Evolutionary conservation across 257 asterid genomes (phyloP), one percentile per base, ranked within the genome.

Genomic region (Pogostemon cablin): DNA sequence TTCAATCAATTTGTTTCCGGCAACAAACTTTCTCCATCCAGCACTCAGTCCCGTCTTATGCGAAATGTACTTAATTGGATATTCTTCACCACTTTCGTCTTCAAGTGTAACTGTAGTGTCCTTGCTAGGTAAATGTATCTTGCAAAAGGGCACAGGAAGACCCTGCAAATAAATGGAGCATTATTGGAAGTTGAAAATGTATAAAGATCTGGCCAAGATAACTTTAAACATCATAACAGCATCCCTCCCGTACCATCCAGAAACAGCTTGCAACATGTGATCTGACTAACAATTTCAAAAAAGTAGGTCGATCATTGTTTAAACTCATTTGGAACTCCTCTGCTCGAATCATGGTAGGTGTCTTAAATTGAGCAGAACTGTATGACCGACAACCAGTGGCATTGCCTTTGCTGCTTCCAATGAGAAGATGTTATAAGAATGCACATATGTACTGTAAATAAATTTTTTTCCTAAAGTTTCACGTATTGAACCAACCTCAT

Each of bases 241-340:
- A 46, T 58, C 72, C 61, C 58, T 49, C 67, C 52, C 62, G 60
- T 86, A 93, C 98, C 98, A 93, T 93, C 97, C 98, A 88, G 84
- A 90, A 93, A 83, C 98, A 93, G 79, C 98, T 86, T 68, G 80
- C 95, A 25, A 90, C 97, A 70, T 93, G 96, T 50, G 99, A 93
- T 85, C 97, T 81, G 61, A 91, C 96, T 65, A 89, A 68, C 42
- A 74, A 17, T 77, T 91, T 93, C 78, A 84, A 3, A 76, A 91
- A 82, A 67, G 77, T 75, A 48, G 99, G 97, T 35, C 69, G 84
- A 39, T 89, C 96, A 52, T 70, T 40, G 72, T 92, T 88, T 81
- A 93, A 75, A 71, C 88, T 84, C 67, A 79, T 73, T 54, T 59
- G 85, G 68, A 91, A 79, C 84, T 93, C 97, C 87, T 91, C 97